phyloP scores from a whole-genome alignment of 345 rosid species.

The Eucalyptus pumila region DNA sequence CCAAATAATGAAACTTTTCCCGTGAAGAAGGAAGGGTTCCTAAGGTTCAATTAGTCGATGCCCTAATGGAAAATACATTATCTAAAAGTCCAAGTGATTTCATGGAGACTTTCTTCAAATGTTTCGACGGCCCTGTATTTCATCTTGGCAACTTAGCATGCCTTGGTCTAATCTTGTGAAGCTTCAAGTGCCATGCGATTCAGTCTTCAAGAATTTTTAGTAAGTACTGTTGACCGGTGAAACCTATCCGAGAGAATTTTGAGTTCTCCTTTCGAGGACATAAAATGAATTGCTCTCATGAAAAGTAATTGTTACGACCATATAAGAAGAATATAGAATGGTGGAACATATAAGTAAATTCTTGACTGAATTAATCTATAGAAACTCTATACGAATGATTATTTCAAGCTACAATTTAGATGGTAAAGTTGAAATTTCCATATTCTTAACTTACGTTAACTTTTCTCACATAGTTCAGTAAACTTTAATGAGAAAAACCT shows the following conservation, averaged over 20 bases:
- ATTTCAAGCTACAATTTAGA: not conserved
- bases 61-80: not conserved
- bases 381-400: not conserved
- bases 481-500: not conserved
- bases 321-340: not conserved
- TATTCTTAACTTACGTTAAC: not conserved
- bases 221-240: not conserved
- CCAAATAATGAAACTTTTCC: not conserved
- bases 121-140: not conserved
- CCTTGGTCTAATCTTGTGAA: not conserved
- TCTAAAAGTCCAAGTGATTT: not conserved
- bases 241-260: not conserved
- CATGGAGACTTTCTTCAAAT: not conserved
- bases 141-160: not conserved
- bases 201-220: not conserved
- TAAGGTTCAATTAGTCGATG: not conserved
- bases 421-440: not conserved
- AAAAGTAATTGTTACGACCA: not conserved
- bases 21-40: not conserved
- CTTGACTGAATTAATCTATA: not conserved
- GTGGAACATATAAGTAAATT: not conserved
- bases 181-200: not conserved
- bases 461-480: not conserved
- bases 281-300: not conserved
- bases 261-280: not conserved